Evolutionary conservation across 2,329 filamentous ascomycete species (phyloP).

Genomic region (Colletotrichum sp.): DNA sequence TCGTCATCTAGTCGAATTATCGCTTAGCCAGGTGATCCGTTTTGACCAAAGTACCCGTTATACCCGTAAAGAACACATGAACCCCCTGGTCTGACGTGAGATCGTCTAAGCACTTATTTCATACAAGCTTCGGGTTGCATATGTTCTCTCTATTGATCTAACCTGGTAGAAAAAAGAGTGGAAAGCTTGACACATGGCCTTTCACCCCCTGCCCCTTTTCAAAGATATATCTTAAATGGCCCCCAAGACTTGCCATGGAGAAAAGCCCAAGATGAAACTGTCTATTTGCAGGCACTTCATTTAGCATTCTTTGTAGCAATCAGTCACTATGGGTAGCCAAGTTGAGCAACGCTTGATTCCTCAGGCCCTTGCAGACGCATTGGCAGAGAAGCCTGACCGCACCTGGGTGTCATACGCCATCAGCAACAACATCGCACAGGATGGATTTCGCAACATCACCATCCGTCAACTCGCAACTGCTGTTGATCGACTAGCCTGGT

Average conservation of each 20-base stretch:
- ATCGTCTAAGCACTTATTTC: background rate
- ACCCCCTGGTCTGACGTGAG: background rate
- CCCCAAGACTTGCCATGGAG: background rate
- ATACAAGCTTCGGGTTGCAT: background rate
- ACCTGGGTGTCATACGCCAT: slow-evolving; percentile 39
- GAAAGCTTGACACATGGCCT: background rate
- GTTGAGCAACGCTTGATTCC: background rate
- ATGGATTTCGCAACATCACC: slow-evolving; percentile 33
- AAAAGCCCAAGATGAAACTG: background rate
- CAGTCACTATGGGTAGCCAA: background rate
- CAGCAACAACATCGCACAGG: slow-evolving; percentile 26
- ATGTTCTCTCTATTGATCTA: background rate
- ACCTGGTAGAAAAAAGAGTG: background rate
- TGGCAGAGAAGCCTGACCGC: slow-evolving; percentile 29
- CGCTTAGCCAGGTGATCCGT: background rate
- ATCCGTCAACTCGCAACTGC: slow-evolving; percentile 31
- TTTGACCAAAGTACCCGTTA: background rate
- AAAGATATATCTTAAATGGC: background rate
- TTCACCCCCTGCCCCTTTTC: background rate
- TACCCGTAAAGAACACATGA: background rate
- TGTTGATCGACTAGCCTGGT: slow-evolving; percentile 35
- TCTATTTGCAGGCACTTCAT: background rate
- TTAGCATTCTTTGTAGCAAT: background rate
- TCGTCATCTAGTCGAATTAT: background rate
- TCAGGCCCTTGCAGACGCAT: background rate